Evolutionary conservation across 441 rosid species (phyloP), one percentile per base, ranked within the genome.

Genomic region (Adansonia grandidieri): DNA sequence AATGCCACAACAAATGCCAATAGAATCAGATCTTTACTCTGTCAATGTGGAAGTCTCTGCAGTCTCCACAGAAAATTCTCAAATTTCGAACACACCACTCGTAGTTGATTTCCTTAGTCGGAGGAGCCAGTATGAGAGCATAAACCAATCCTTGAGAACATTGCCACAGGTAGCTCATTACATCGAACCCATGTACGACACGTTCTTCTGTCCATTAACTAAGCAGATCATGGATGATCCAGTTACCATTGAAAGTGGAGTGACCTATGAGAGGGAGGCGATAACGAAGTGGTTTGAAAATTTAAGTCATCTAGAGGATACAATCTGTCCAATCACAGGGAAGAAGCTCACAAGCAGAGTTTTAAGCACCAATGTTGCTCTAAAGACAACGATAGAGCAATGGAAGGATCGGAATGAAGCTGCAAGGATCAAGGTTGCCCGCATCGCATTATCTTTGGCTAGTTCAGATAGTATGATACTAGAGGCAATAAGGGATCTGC

Each of bases 191-290:
- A 86, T 89, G 32, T 95, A 95, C 71, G 87, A 85, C 62, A 80
- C 91, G 66, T 95, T 95, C 89, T 89, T 80, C 88, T 95, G 98
- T 82, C 97, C 97, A 24, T 76, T 95, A 80, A 91, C 96, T 53
- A 89, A 88, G 84, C 87, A 90, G 70, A 70, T 93, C 65, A 95
- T 95, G 98, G 91, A 89, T 37, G 97, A 95, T 85, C 98, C 98
- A 15, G 97, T 95, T 66, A 91, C 94, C 77, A 62, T 86, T 48
- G 89, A 92, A 80, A 93, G 88, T 67, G 97, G 97, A 83, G 86
- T 89, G 57, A 95, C 98, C 32, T 95, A 85, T 80, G 98, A 95
- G 71, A 88, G 91, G 78, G 77, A 81, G 81, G 94, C 95, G 71
- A 86, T 95, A 71, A 73, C 78, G 13, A 85, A 88, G 24, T 95